Conservation (phyloP, 2,329 filamentous ascomycete species). For the Pestalotiopsis sp. region DNA sequence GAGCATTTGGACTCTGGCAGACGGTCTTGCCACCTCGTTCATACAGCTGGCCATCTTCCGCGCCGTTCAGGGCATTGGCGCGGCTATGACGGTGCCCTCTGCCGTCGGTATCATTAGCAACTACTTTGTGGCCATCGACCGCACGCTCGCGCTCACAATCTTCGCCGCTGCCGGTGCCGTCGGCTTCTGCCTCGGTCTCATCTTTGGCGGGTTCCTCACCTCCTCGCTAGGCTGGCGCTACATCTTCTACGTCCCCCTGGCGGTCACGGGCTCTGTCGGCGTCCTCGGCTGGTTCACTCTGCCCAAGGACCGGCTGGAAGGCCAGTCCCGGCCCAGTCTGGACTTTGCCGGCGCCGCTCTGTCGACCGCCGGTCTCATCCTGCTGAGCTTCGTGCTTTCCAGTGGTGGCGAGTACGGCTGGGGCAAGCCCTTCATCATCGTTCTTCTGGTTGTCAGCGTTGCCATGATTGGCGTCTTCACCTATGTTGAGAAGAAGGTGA, state of each 20-base stretch:
- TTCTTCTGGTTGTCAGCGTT: slow-evolving; percentile 40
- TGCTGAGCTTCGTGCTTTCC: slow-evolving; percentile 47
- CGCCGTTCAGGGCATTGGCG: slow-evolving; percentile 62
- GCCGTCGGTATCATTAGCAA: slow-evolving; percentile 57
- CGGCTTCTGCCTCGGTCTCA: slow-evolving; percentile 42
- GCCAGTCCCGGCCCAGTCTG: slow-evolving; percentile 36
- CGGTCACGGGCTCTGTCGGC: slow-evolving; percentile 30
- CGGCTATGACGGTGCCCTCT: slow-evolving; percentile 61
- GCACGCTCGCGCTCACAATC: slow-evolving; percentile 40
- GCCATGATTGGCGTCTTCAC: slow-evolving; percentile 40
- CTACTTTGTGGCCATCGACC: slow-evolving; percentile 40
- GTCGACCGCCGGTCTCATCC: slow-evolving; percentile 43
- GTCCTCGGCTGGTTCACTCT: slow-evolving; percentile 36
- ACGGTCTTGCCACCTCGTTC: slow-evolving; percentile 54
- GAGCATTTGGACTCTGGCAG: slow-evolving; percentile 56
- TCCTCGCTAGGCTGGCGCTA: slow-evolving; percentile 42
- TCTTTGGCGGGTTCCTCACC: slow-evolving; percentile 41
- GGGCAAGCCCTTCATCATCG: slow-evolving; percentile 47
- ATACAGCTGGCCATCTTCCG: slow-evolving; percentile 59
- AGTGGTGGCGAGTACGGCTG: slow-evolving; percentile 49
- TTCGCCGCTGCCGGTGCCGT: slow-evolving; percentile 41
- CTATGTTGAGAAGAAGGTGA: slow-evolving; percentile 44
- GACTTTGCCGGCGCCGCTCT: slow-evolving; percentile 44
- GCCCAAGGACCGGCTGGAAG: slow-evolving; percentile 38
- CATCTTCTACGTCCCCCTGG: slow-evolving; percentile 38